Evolutionary conservation across 306 rosid species (phyloP).

Genomic region (Malus asiatica): DNA sequence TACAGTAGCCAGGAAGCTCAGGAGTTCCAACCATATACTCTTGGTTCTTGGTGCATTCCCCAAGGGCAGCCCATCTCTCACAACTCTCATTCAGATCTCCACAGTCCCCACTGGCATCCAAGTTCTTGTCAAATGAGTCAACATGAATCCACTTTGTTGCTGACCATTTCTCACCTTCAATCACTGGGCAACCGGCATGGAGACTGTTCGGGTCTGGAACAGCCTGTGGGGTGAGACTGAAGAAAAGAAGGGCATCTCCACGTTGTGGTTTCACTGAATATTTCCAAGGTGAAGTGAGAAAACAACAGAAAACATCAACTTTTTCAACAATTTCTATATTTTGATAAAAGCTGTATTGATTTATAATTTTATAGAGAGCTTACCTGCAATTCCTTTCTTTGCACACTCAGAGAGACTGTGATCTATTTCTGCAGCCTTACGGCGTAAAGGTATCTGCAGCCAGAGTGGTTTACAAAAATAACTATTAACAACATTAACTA

Average conservation of each 20-base stretch:
- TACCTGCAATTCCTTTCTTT: constrained; percentile 85
- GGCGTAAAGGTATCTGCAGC: constrained; percentile 53
- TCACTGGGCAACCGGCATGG: constrained; percentile 92
- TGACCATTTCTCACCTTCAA: constrained; percentile 99
- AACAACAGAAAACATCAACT: neutral
- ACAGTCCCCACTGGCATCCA: constrained; percentile 52
- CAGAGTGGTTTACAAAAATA: constrained; percentile 14
- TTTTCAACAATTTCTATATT: neutral
- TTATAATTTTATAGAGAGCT: constrained; percentile 7
- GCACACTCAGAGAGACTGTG: constrained; percentile 87
- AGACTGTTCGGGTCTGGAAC: constrained; percentile 75
- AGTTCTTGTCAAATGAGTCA: constrained; percentile 63
- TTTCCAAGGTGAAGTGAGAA: constrained; percentile 10
- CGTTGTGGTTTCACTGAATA: constrained; percentile 73
- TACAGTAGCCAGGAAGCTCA: constrained; percentile 85
- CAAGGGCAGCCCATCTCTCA: constrained; percentile 92
- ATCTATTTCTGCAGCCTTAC: constrained; percentile 41
- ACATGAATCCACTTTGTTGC: constrained; percentile 99
- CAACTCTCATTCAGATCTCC: constrained; percentile 66
- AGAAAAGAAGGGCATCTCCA: constrained; percentile 99
- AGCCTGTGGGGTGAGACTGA: constrained; percentile 74
- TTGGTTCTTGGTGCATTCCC: constrained; percentile 78
- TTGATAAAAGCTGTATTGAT: neutral
- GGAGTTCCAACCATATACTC: constrained; percentile 87
- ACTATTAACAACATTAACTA: constrained; percentile 18